Conservation (phyloP, 106 monocot genomes). For the Amphibolis antarctica region DNA sequence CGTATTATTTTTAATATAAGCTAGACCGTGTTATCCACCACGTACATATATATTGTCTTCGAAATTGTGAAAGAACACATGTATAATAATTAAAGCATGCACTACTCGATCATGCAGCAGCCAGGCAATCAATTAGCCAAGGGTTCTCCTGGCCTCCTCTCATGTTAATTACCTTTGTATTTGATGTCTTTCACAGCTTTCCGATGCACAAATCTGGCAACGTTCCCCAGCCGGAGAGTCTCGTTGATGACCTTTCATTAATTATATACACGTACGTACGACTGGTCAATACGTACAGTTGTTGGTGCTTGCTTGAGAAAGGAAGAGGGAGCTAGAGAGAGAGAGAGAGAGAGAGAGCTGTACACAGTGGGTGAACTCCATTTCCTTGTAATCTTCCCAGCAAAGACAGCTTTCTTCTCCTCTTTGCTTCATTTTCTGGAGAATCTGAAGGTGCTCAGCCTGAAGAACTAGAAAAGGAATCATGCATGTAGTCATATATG, state of each 20-base stretch:
- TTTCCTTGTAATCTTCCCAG: slow-evolving; percentile 87
- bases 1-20: too few relatives aligned
- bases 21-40: too few relatives aligned
- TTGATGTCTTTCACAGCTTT: slow-evolving; percentile 27
- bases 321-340: slow-evolving; percentile 3
- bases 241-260: slow-evolving; percentile 72
- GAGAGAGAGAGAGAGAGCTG: background rate
- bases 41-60: too few relatives aligned
- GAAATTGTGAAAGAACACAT: background rate
- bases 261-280: too few relatives aligned
- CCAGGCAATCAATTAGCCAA: too few relatives aligned
- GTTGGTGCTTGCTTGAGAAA: too few relatives aligned
- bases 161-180: slow-evolving; percentile 2
- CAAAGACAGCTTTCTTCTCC: slow-evolving; percentile 28
- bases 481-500: background rate
- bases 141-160: background rate
- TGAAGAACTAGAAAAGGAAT: slow-evolving; percentile 6
- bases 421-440: slow-evolving; percentile 22
- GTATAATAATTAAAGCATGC: too few relatives aligned
- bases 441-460: slow-evolving; percentile 42
- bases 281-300: too few relatives aligned
- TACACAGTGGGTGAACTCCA: slow-evolving; percentile 91
- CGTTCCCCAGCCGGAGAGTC: slow-evolving; percentile 77
- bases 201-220: slow-evolving; percentile 73
- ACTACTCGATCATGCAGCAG: too few relatives aligned